Base-by-base conservation (phyloP, 768 basidiomycete genomes). In the Termitomyces sp. region DNA sequence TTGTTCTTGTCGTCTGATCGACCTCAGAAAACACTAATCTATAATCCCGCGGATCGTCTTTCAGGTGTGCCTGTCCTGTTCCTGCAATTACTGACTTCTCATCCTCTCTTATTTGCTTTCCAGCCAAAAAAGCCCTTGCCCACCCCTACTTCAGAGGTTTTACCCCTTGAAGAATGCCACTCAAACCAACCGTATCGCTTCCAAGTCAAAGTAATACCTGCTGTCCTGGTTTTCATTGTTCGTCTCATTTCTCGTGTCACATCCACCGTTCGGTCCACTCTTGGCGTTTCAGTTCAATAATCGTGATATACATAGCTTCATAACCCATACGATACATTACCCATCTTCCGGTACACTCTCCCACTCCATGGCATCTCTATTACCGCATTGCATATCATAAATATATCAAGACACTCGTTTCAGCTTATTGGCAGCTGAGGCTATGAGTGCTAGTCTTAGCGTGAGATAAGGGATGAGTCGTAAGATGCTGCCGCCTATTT, bases 31-130 rank as follows among this genome's bases (percentile, higher is more conserved):
- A 88, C 85, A 28, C 72, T 97, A 63, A 85, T 86, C 5, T 98
- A 95, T 70, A 94, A 98, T 71, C 90, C 92, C 0, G 86, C 93
- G 28, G 89, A 89, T 69, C 88, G 95, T 48, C 94, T 98, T 69
- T 97, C 95, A 52, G 93, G 93, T 92, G 69, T 63, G 84, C 69
- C 14, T 47, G 32, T 40, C n/a, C 32, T n/a, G 6, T 28, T 26
- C 20, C 36, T 33, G 36, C 36, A 33, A 35, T 2, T 48, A 46
- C 52, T 33, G 9, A 28, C 30, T 23, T 43, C 26, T 77, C 4
- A 72, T 82, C 6, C 63, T 72, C 33, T 79, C 82, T 66, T 76
- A 79, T 10, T 71, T 80, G 78, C 62, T 68, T 61, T 46, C 8
- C 46, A 87, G 85, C 80, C 70, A 89, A 84, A 69, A 80, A 81